phyloP scores from a whole-genome alignment of 495 filamentous ascomycete species.

The Aspergillus bertholletiae region DNA sequence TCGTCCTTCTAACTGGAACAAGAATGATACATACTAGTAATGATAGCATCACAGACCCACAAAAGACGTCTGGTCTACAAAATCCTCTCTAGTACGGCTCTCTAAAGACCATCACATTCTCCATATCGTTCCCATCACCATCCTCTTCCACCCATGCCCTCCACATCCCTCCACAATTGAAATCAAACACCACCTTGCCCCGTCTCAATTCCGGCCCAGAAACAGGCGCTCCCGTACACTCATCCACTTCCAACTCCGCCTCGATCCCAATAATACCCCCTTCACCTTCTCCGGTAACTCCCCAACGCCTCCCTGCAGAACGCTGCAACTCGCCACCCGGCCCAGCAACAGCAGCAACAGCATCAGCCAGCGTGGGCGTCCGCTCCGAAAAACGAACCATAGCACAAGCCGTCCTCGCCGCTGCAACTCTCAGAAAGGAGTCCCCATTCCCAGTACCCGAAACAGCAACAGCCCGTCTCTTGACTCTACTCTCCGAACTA shows the following conservation, averaged over 20 bases:
- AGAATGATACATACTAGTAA: background rate
- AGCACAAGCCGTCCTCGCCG: constrained; percentile 66
- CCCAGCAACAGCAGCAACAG: constrained; percentile 63
- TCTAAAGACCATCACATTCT: constrained; percentile 62
- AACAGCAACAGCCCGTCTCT: constrained; percentile 57
- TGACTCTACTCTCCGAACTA: background rate
- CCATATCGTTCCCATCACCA: constrained; percentile 49
- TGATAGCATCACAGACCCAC: constrained; percentile 2
- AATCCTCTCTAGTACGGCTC: constrained; percentile 28
- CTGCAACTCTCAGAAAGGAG: constrained; percentile 74
- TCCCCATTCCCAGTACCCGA: constrained; percentile 91
- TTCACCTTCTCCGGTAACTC: constrained; percentile 71
- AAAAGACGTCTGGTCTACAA: background rate
- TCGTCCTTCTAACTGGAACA: too few species aligned
- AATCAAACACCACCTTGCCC: constrained; percentile 63
- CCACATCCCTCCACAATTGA: constrained; percentile 91
- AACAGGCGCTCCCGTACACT: background rate
- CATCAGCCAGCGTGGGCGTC: constrained; percentile 31
- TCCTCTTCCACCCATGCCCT: constrained; percentile 76
- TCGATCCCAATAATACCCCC: constrained; percentile 91
- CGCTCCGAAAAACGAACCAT: constrained; percentile 63
- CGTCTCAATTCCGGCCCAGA: constrained; percentile 33
- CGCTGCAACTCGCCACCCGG: constrained; percentile 69
- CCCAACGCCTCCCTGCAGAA: constrained; percentile 75
- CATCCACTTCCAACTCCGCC: constrained; percentile 33